Evolutionary conservation across 768 basidiomycete genomes (phyloP), one percentile per base, ranked within the genome.

Genomic region (Collybia nuda): DNA sequence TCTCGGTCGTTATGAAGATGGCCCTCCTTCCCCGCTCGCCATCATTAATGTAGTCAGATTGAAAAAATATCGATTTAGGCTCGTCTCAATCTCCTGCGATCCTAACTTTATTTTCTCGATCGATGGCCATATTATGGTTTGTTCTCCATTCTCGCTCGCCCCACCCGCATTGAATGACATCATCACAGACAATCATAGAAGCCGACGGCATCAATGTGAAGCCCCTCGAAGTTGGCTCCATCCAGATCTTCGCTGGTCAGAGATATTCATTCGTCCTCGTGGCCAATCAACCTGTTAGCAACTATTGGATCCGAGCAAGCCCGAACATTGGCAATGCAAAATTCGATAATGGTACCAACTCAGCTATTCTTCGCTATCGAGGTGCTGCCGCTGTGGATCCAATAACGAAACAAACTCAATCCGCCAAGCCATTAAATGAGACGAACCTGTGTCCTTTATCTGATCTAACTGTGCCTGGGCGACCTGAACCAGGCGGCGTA

Each of bases 1-100:
- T 0, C 58, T 57, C 14, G 81, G 82, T 18, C 76, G 80, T 37
- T 76, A 71, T 55, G 5, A 53, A 5, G 72, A 67, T 5, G 79
- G 79, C 3, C 74, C 79, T 5, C 18, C 51, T 2, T 57, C 64
- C 2, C 57, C 67, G 1, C 66, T 82, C 19, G 56, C 81, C 0
- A 70, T 82, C 2, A 62, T 84, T 51, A 66, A 67, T 29, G 79
- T 85, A 18, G 40, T 58, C 3, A 51, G 45, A 0, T 70, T 71
- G 11, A 62, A 60, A 39, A 69, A 79, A 4, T 84, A 84, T 54
- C 75, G 84, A 14, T 78, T 85, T 64, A 75, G 83, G 3, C 32
- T 86, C 1, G 53, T 85, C 24, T 66, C 71, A 7, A 70, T 76
- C 8, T 77, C 81, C 17, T 85, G 84, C 58, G 70, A 75, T 44